A percentile compares a stretch with the other conserved stretches of the same genome.
Evolutionary conservation across 352 stramenopile genomes (phyloP).

Genomic region (Pythium rishiriense): DNA sequence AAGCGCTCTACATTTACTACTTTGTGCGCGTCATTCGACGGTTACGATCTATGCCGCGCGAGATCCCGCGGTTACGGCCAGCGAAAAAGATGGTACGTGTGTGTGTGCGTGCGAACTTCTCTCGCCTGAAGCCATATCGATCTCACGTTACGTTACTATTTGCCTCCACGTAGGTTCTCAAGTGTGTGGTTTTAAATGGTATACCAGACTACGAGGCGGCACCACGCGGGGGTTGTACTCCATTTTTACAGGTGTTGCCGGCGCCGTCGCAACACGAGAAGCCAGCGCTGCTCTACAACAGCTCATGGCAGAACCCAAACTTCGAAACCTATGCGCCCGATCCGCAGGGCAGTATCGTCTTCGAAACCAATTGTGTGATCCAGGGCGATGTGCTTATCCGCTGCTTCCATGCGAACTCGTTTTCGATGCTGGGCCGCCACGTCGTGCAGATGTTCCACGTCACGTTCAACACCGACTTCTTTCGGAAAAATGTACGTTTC

Average conservation of each 20-base stretch:
- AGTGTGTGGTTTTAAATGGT: conserved; percentile 62
- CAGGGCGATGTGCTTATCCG: conserved; percentile 71
- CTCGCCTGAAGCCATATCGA: too few relatives aligned
- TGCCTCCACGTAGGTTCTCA: conserved; percentile 39
- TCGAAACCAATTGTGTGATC: conserved; percentile 69
- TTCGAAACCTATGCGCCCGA: conserved; percentile 35
- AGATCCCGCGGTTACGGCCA: conserved; percentile 55
- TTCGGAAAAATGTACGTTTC: conserved; percentile 60
- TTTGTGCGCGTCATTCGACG: conserved; percentile 72
- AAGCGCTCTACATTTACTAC: conserved; percentile 89
- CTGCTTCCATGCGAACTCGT: conserved; percentile 74
- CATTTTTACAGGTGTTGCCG: conserved; percentile 32
- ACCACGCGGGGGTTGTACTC: conserved; percentile 35
- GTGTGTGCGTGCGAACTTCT: neutral
- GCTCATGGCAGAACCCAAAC: conserved; percentile 33
- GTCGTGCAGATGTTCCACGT: conserved; percentile 87
- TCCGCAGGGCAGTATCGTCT: conserved; percentile 26
- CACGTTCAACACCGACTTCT: conserved; percentile 83
- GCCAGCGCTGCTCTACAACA: conserved; percentile 35
- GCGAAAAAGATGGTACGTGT: conserved; percentile 53
- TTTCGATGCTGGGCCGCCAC: conserved; percentile 74
- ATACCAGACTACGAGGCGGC: conserved; percentile 77
- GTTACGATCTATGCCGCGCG: conserved; percentile 43
- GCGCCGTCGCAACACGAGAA: conserved; percentile 33
- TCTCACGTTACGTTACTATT: neutral